Evolutionary conservation across 1,284 basidiomycete genomes (phyloP), one percentile per base, ranked within the genome.

Genomic region (Leccinum solheimii): DNA sequence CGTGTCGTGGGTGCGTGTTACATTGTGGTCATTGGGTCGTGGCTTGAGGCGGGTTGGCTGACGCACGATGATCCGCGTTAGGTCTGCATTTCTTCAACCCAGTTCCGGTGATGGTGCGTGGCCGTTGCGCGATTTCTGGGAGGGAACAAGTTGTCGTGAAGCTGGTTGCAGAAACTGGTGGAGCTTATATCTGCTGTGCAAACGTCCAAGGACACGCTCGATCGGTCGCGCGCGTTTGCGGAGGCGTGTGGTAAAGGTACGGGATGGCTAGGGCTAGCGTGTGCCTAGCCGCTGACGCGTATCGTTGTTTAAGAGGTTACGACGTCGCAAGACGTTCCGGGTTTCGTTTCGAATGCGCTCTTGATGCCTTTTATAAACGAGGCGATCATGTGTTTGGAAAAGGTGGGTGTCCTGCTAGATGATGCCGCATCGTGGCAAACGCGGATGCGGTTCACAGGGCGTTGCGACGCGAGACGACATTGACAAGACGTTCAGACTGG

Each of bases 71-170:
- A 13, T 45, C 16, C n/a, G 11, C 43, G 23, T 8, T 4, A 91
- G 91, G 94, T 13, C 79, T 97, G 50, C 95, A 97, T 77, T 97
- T 96, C 79, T 97, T 98, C 80, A 97, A 98, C 74, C 95, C 95
- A 4, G 94, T 96, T 3, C 93, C 93, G 5, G 91, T 95, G 45
- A 97, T 97, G 94, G 91, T 90, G 68, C 62, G 82, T 70, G 56
- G 27, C 5, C 43, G 43, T 45, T 45, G 3, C 19, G 19, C 11
- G 19, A 45, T 21, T 19, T 45, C 19, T 45, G 19, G 19, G 16
- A 16, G 27, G 9, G 19, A 7, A 26, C 21, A 10, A 2, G 30
- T 23, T 27, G 5, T 27, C 32, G 55, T 55, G 13, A 21, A 50
- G 50, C 26, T 26, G 48, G 30, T 57, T 48, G 16, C 76, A 95